A percentile compares a stretch with the other conserved stretches of the same genome.
Evolutionary conservation across 106 monocot species (phyloP).

Genomic region (Cymbidium sinense): DNA sequence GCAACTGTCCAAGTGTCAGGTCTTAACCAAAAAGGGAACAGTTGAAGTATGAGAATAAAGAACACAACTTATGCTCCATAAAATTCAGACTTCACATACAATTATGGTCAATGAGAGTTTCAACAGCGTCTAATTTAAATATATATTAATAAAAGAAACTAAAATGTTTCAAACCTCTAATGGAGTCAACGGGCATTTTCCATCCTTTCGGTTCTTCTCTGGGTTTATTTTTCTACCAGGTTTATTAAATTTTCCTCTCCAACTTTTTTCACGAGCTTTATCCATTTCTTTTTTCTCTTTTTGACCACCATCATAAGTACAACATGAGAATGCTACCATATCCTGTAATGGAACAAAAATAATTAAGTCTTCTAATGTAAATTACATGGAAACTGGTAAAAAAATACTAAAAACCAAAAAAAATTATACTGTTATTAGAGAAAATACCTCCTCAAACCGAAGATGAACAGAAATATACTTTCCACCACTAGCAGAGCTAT

Average conservation of each 20-base stretch:
- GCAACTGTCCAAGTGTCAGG: neutral
- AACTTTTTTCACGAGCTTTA: constrained; percentile 84
- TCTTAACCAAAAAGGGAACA: neutral
- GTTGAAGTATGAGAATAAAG: neutral
- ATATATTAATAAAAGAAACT: neutral
- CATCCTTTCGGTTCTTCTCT: constrained; percentile 57
- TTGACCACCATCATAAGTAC: constrained; percentile 85
- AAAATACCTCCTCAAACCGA: constrained; percentile 87
- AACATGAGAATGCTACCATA: constrained; percentile 97
- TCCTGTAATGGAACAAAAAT: constrained; percentile 37
- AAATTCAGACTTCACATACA: neutral
- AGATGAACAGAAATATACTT: constrained; percentile 96
- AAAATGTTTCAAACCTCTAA: constrained; percentile 51
- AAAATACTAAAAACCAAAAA: neutral
- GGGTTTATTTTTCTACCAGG: constrained; percentile 66
- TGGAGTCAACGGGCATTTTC: constrained; percentile 92
- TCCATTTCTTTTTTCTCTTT: constrained; percentile 87
- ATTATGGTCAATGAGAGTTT: neutral
- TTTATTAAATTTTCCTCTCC: constrained; percentile 88
- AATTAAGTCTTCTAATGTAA: neutral
- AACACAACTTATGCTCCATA: neutral
- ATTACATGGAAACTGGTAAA: neutral
- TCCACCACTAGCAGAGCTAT: constrained; percentile 63
- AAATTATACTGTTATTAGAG: neutral
- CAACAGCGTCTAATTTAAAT: neutral